Conservation (phyloP, 352 stramenopile species). For the Phytopythium montanum region DNA sequence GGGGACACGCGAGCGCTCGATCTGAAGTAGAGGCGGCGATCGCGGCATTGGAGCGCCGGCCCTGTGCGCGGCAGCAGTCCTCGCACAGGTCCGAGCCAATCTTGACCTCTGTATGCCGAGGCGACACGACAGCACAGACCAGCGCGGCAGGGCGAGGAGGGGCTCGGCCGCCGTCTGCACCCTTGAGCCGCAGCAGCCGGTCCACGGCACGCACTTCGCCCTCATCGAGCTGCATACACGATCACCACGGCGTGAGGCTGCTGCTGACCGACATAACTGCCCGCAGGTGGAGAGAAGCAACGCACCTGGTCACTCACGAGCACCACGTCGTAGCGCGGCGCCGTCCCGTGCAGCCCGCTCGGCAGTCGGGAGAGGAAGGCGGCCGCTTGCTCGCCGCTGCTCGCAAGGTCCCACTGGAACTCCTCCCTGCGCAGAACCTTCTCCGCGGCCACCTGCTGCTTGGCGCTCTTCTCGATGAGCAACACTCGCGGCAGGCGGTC, state of each 20-base stretch:
- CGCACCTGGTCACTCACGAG: constrained; percentile 55
- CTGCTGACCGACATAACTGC: neutral
- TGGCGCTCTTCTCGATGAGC: constrained; percentile 48
- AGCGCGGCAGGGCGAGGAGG: constrained; percentile 8
- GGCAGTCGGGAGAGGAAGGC: constrained; percentile 33
- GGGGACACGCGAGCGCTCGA: constrained; percentile 40
- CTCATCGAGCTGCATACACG: constrained; percentile 35
- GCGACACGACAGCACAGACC: constrained; percentile 55
- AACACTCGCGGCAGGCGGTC: constrained; percentile 58
- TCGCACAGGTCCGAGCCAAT: constrained; percentile 53
- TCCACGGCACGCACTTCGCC: constrained; percentile 46
- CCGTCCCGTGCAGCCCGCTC: constrained; percentile 1
- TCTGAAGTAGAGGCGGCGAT: constrained; percentile 9
- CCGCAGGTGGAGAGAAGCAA: constrained; percentile 1
- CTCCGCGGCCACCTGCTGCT: constrained; percentile 56
- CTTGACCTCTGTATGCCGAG: constrained; percentile 23
- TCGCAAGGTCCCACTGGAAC: constrained; percentile 68
- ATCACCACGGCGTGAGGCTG: neutral
- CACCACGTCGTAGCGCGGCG: constrained; percentile 40
- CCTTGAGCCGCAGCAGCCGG: constrained; percentile 40
- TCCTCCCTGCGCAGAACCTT: constrained; percentile 55
- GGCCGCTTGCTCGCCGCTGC: constrained; percentile 51
- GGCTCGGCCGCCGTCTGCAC: constrained; percentile 10
- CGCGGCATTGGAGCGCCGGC: constrained; percentile 40
- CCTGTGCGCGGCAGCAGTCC: constrained; percentile 40